Percentiles rank a stretch among this genome's conserved stretches.
Conservation (phyloP, 2,329 filamentous ascomycete genomes). For the Penicillium fuscoglaucum region DNA sequence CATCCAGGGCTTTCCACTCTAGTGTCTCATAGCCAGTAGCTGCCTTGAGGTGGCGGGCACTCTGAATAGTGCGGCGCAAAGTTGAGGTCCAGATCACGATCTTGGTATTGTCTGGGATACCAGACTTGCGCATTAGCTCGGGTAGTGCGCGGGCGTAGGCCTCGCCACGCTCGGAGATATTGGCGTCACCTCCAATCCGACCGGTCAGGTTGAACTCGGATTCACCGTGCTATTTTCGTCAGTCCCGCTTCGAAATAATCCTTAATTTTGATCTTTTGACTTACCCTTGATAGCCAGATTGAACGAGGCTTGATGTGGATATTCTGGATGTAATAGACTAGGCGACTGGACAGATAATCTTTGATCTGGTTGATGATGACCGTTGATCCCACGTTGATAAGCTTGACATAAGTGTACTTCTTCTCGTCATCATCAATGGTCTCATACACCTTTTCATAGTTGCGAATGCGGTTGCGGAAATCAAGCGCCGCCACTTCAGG, state of each 20-base stretch:
- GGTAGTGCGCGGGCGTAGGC: conserved; percentile 84
- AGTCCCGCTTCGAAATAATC: conserved; percentile 9
- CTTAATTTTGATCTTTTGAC: conserved; percentile 34
- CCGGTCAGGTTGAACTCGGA: conserved; percentile 88
- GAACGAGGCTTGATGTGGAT: conserved; percentile 94
- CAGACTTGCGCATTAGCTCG: conserved; percentile 78
- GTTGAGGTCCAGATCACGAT: conserved; percentile 76
- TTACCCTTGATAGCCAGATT: conserved; percentile 90
- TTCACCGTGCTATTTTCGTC: conserved; percentile 73
- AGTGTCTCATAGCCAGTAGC: conserved; percentile 79
- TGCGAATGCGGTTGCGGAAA: conserved; percentile 90
- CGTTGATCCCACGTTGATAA: conserved; percentile 92
- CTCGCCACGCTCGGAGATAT: conserved; percentile 81
- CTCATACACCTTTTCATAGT: conserved; percentile 97
- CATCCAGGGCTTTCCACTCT: conserved; percentile 97
- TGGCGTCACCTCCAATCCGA: conserved; percentile 88
- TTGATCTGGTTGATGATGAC: conserved; percentile 98
- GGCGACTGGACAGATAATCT: conserved; percentile 92
- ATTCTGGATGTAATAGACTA: conserved; percentile 99
- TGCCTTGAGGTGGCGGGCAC: conserved; percentile 74
- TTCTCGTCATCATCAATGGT: conserved; percentile 88
- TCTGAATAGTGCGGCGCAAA: conserved; percentile 83
- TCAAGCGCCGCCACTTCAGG: conserved; percentile 87
- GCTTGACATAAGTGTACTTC: conserved; percentile 90
- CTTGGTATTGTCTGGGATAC: conserved; percentile 66